Evolutionary conservation across 805 yeast species (phyloP), one percentile per base, ranked within the genome.

Genomic region (Sugiyamaella mastotermitis): DNA sequence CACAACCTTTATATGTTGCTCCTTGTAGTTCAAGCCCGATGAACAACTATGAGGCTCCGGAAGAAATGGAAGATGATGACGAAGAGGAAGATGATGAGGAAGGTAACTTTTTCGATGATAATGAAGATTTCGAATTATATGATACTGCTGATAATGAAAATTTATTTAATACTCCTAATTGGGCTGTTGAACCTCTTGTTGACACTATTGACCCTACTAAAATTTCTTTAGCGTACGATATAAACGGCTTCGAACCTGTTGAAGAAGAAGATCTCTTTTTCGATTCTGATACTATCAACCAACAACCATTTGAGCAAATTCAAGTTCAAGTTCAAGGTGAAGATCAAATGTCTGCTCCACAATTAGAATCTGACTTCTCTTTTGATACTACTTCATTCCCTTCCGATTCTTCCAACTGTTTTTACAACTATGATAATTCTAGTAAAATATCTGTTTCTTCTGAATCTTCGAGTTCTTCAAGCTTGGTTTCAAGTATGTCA

Each of bases 51-150:
- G 35, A 32, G 27, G 38, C 42, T 23, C 20, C 25, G 21, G 51
- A 45, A 10, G 49, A 45, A 26, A 49, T 45, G 17, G 48, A 45
- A 9, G 48, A 46, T 13, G 50, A 48, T 17, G 48, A 42, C 24
- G 50, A 46, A 20, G 51, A 40, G 16, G 49, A 46, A 14, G 41
- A 40, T n/a, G 45, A 15, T 34, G 35, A 29, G 7, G 36, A 40
- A 23, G 8, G 13, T 16, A 16, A 16, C n/a, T 14, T 14, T 11
- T 17, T 5, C 11, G 18, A 20, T 26, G 30, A 24, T n/a, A 31
- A 34, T 7, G 31, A 34, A 11, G 31, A 24, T 7, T 30, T 11
- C 20, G 19, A 34, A 14, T 18, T 24, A 16, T 31, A 20, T 8
- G n/a, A 11, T 9, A 17, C 8, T 14, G 18, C 6, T 18, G 8